phyloP scores from a whole-genome alignment of 139 green algal species.

The Ostreobium quekettii region DNA sequence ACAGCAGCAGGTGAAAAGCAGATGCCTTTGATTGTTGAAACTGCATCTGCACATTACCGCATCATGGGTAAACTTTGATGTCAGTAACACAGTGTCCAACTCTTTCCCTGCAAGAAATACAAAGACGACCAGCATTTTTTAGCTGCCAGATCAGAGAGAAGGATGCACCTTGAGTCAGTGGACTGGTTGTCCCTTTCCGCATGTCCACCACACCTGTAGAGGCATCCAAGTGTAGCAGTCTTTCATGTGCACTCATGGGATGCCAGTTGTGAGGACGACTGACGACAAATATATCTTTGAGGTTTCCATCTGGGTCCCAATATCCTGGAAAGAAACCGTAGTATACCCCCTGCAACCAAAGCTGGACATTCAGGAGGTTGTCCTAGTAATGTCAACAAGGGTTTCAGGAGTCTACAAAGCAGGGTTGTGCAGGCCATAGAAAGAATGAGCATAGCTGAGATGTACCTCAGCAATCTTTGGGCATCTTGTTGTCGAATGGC shows the following conservation, averaged over 20 bases:
- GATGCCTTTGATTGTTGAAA: no score
- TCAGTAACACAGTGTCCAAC: no score
- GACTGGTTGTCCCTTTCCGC: neutral
- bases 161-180: no score
- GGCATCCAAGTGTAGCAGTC: constrained; percentile 50
- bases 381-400: neutral
- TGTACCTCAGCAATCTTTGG: no score
- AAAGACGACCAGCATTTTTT: neutral
- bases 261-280: constrained; percentile 67
- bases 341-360: constrained; percentile 46
- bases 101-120: neutral
- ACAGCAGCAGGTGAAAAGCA: no score
- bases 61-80: constrained; percentile 61
- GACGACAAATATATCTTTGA: constrained; percentile 50
- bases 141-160: neutral
- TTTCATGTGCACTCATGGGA: constrained; percentile 38
- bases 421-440: no score
- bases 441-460: no score
- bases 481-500: no score
- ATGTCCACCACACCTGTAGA: constrained; percentile 32
- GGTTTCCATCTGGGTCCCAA: neutral
- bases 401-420: neutral
- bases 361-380: neutral
- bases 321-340: constrained; percentile 58
- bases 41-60: no score